These are phyloP conservation scores for Diutina mesorugosa DNA, from an alignment of 1,139 yeast species.

Conservation along the genomic window DNA sequence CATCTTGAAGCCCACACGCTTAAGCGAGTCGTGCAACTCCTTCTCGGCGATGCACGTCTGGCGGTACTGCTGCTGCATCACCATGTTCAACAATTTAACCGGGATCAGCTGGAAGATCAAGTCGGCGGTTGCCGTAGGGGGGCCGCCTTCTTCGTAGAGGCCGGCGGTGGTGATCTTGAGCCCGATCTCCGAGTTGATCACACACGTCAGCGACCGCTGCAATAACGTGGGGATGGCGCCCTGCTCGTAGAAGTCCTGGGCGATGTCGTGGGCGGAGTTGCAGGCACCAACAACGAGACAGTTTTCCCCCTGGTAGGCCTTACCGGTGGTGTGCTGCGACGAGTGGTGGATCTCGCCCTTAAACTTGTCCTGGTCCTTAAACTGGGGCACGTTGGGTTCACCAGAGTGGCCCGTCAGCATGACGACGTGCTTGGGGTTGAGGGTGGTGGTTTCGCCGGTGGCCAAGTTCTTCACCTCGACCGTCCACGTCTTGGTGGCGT, in stretches of 20 bases:
- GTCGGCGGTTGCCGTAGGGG: constrained; percentile 23
- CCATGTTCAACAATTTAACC: constrained; percentile 13
- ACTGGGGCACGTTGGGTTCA: constrained; percentile 25
- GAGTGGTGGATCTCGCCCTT: constrained; percentile 27
- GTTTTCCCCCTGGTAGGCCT: constrained; percentile 21
- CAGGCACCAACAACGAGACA: constrained; percentile 31
- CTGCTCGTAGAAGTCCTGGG: constrained; percentile 29
- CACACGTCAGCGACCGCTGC: constrained; percentile 30
- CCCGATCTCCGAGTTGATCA: constrained; percentile 22
- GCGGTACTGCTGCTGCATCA: constrained; percentile 19
- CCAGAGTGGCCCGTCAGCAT: constrained; percentile 32
- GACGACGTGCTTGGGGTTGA: constrained; percentile 20
- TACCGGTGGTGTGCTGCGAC: constrained; percentile 25
- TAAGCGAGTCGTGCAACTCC: constrained; percentile 15
- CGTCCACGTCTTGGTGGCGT: constrained; percentile 15
- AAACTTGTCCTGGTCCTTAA: constrained; percentile 21
- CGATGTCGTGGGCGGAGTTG: constrained; percentile 31
- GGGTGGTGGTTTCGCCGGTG: constrained; percentile 8
- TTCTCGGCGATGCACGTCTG: constrained; percentile 16
- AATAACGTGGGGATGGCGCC: constrained; percentile 29
- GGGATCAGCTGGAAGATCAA: constrained; percentile 19
- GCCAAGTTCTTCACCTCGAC: constrained; percentile 12
- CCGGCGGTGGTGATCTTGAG: constrained; percentile 15
- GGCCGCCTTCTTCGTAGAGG: constrained; percentile 22
- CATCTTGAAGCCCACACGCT: constrained; percentile 21